Base-by-base conservation (phyloP, 768 basidiomycete genomes). In the Termitomyces sp. region DNA sequence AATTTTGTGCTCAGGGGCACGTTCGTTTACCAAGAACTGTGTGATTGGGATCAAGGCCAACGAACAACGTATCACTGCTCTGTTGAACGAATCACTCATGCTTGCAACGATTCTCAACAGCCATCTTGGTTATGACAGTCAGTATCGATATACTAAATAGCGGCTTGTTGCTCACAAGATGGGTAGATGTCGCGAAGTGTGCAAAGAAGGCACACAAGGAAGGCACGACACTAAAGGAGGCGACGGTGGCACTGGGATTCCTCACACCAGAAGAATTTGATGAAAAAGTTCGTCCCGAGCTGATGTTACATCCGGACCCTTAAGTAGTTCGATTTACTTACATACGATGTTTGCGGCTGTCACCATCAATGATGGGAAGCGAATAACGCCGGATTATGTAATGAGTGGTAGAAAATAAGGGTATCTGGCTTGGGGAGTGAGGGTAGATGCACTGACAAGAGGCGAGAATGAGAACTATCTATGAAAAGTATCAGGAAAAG, bases 201-300 rank as follows among this genome's bases (percentile, higher is more conserved):
- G 97, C 97, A 28, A 99, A 99, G 83, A 98, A 98, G 72, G 97
- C 97, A n/a, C 97, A 98, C 80, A 93, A 89, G 71, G 94, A 99
- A 73, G 97, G 97, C 27, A 91, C 87, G 48, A 98, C 97, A 58
- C 68, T 98, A 71, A 98, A 96, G 78, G 89, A 94, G 74, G 94
- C 97, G 41, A 94, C 94, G 11, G 87, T 98, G 45, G 72, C 85
- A 19, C 81, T 98, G 35, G 93, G 92, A 48, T 86, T 91, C 72
- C 70, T 98, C 65, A 89, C 89, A 1, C 77, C 85, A 0, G 92
- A 96, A 68, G 93, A 95, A 70, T 99, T 98, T 72, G 95, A 98
- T 72, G 78, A 83, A 69, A 93, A 94, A 76, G 97, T 94, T 59
- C 83, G 90, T 56, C 92, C 91, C 39, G 93, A 96, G 74, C 68